Base-by-base conservation (phyloP, 225 moss, liverwort and hornwort genomes). In the Sphagnum contortum region DNA sequence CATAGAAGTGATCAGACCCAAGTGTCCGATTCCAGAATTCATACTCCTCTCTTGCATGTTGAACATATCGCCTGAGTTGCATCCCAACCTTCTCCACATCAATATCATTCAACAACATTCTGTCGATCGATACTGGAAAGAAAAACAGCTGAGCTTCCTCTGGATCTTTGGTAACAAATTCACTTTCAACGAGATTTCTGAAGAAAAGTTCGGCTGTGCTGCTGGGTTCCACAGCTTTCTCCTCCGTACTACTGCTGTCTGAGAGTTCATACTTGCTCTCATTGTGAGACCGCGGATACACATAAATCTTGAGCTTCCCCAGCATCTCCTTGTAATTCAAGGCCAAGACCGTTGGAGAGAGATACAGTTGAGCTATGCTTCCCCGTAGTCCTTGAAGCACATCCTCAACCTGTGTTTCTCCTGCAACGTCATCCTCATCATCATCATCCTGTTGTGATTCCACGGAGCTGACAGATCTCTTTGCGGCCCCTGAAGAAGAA, bases 131-230 rank as follows among this genome's bases (percentile, higher is more conserved):
- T 65, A 79, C 78, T 12, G 79, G 82, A 72, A 82, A 55, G 73
- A 62, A 82, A 64, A 79, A 82, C 2, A 82, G 73, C 64, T 76
- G 72, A 9, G 75, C 78, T 46, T 79, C 66, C 0, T 75, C 61
- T 2, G 82, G 75, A 56, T 79, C 68, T n/a, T 57, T 57, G 64
- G 79, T 79, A 0, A 79, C 0, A 59, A 82, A 59, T 12, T 79
- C 70, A 70, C 91, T 94, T 46, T 76, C 73, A 3, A 49, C 71
- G 4, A 94, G 77, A n/a, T 73, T 70, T 9, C 81, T 67, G 66
- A 77, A 76, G 80, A 94, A 88, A 8, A 86, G 56, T 6, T 91
- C 89, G 3, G 87, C 91, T 0, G 85, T 82, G 66, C 64, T 62
- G 45, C 53, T 72, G 3, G 75, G 63, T 4, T 79, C 86, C 51